A percentile compares a stretch with the other conserved stretches of the same genome.
Conservation (phyloP, 805 yeast genomes). For the Metschnikowia gelsemii region DNA sequence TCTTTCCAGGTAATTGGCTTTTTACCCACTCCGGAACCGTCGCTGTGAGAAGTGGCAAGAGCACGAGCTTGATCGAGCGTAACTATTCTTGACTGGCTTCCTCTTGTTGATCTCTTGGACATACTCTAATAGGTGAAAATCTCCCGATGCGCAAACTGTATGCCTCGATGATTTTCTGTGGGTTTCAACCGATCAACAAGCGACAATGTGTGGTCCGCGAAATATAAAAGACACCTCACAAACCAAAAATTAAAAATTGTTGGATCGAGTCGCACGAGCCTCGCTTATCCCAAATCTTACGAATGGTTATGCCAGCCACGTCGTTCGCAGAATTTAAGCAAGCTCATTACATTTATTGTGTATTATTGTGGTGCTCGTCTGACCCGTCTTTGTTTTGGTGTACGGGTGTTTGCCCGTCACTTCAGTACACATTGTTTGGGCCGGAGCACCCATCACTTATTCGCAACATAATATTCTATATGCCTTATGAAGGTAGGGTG, state of each 20-base stretch:
- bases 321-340: too few relatives aligned
- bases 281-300: too few relatives aligned
- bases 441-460: neutral
- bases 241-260: neutral
- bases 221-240: neutral
- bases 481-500: too few relatives aligned
- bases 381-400: too few relatives aligned
- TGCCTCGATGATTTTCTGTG: slow-evolving; percentile 4
- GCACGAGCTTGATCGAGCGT: slow-evolving; percentile 20
- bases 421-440: neutral
- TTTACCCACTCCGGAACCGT: slow-evolving; percentile 9
- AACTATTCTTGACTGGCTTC: slow-evolving; percentile 14
- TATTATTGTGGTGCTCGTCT: too few relatives aligned
- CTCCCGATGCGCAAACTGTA: slow-evolving; percentile 3
- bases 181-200: neutral
- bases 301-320: too few relatives aligned
- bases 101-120: slow-evolving; percentile 15
- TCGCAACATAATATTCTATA: too few relatives aligned
- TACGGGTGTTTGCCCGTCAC: neutral
- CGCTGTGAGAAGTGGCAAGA: slow-evolving; percentile 13
- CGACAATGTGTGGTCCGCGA: slow-evolving; percentile 1
- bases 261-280: too few relatives aligned
- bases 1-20: slow-evolving; percentile 42
- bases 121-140: slow-evolving; percentile 16
- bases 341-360: too few relatives aligned